These are phyloP conservation scores for Paradendryphiella salina DNA, from an alignment of 2,329 filamentous ascomycete species.

Conservation along the genomic window DNA sequence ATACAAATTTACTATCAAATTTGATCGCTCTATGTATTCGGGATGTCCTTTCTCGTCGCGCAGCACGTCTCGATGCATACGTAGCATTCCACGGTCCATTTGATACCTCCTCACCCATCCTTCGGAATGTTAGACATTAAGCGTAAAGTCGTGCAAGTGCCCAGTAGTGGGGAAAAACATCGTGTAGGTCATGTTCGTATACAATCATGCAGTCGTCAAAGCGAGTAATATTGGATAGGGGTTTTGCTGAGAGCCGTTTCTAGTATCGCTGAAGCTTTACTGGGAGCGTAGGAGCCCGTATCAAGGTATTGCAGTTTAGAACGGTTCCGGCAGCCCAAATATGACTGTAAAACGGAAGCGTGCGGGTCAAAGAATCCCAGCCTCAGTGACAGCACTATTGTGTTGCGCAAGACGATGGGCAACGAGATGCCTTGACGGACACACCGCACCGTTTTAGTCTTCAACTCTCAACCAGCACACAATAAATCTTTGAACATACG, in stretches of 20 bases:
- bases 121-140: neutral
- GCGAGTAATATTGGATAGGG: neutral
- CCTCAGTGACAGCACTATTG: no score
- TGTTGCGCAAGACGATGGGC: no score
- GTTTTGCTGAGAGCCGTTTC: neutral
- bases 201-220: neutral
- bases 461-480: no score
- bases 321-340: no score
- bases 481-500: no score
- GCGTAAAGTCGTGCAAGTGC: neutral
- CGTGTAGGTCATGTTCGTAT: neutral
- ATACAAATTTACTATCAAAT: constrained; percentile 17
- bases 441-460: no score
- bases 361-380: no score
- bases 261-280: neutral
- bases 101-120: no score
- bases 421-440: no score
- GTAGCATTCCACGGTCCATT: neutral
- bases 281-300: no score
- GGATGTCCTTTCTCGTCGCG: neutral
- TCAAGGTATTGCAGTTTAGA: no score
- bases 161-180: neutral
- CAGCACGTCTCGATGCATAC: neutral
- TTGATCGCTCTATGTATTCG: neutral
- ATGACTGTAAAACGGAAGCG: no score